phyloP scores from a whole-genome alignment of 2,329 filamentous ascomycete genomes.

The Cladosporium phlei region DNA sequence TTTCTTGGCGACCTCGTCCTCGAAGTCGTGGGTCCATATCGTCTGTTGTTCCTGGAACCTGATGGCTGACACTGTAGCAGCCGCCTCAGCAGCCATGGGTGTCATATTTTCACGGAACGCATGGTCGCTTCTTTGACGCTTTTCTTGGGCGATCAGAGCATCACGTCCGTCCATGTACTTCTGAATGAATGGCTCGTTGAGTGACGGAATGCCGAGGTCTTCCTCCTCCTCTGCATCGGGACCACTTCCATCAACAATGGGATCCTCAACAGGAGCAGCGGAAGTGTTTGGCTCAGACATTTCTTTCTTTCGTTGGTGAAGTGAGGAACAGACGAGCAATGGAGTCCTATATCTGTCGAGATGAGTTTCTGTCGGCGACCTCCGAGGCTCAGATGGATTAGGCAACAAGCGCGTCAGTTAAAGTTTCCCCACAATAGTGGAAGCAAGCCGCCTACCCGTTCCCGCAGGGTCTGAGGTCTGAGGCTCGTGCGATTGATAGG shows the following conservation, averaged over 20 bases:
- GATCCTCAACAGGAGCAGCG: slow-evolving; percentile 6
- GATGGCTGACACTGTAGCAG: slow-evolving; percentile 73
- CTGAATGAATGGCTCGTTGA: slow-evolving; percentile 70
- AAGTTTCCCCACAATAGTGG: too few relatives aligned
- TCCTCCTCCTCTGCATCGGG: slow-evolving; percentile 27
- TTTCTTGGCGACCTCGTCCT: slow-evolving; percentile 62
- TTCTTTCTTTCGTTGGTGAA: background rate
- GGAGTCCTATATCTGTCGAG: too few relatives aligned
- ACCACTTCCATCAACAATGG: background rate
- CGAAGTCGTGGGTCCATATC: slow-evolving; percentile 70
- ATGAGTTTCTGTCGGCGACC: too few relatives aligned
- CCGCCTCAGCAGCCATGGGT: slow-evolving; percentile 71
- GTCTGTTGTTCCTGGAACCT: slow-evolving; percentile 69
- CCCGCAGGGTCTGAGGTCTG: too few relatives aligned
- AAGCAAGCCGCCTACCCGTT: too few relatives aligned
- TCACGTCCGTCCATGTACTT: slow-evolving; percentile 74
- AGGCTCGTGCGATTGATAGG: too few relatives aligned
- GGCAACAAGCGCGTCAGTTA: too few relatives aligned
- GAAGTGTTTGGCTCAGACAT: background rate
- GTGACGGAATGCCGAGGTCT: slow-evolving; percentile 31
- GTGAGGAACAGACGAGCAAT: background rate
- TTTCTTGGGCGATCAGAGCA: slow-evolving; percentile 73
- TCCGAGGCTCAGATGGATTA: too few relatives aligned
- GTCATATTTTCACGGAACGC: slow-evolving; percentile 71
- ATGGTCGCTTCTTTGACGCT: slow-evolving; percentile 71